Conservation (phyloP, 805 yeast genomes). For the Kazachstania kunashirensis region DNA sequence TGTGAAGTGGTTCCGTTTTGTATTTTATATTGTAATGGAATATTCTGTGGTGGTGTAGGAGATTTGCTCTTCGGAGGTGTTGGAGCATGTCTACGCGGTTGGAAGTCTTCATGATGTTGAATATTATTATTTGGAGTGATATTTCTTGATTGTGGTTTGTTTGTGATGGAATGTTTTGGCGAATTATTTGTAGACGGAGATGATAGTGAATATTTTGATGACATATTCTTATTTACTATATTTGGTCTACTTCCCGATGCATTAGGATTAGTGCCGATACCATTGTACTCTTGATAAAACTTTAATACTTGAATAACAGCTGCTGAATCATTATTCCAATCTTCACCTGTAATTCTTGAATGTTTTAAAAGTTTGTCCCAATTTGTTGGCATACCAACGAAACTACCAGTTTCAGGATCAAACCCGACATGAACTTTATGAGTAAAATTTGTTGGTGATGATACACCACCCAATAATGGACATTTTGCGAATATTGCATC, state of each 20-base stretch:
- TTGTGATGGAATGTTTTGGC: background rate
- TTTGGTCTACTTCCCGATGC: background rate
- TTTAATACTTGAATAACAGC: conserved; percentile 90
- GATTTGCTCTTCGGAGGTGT: conserved; percentile 20
- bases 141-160: background rate
- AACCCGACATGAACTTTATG: conserved; percentile 87
- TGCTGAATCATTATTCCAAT: conserved; percentile 87
- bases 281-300: conserved; percentile 48
- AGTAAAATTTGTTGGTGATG: conserved; percentile 88
- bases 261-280: conserved; percentile 7
- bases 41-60: conserved; percentile 8
- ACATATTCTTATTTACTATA: background rate
- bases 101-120: conserved; percentile 3
- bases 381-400: conserved; percentile 86
- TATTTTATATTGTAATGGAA: conserved; percentile 11
- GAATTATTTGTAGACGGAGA: background rate
- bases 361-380: conserved; percentile 83
- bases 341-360: conserved; percentile 84
- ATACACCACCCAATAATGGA: conserved; percentile 56
- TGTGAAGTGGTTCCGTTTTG: conserved; percentile 4
- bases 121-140: conserved; percentile 2
- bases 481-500: conserved; percentile 77
- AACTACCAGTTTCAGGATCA: conserved; percentile 76
- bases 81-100: conserved; percentile 20
- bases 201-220: too few relatives aligned